A percentile compares a stretch with the other conserved stretches of the same genome.
Conservation (phyloP, 2,329 filamentous ascomycete genomes). For the Triangularia setosa region DNA sequence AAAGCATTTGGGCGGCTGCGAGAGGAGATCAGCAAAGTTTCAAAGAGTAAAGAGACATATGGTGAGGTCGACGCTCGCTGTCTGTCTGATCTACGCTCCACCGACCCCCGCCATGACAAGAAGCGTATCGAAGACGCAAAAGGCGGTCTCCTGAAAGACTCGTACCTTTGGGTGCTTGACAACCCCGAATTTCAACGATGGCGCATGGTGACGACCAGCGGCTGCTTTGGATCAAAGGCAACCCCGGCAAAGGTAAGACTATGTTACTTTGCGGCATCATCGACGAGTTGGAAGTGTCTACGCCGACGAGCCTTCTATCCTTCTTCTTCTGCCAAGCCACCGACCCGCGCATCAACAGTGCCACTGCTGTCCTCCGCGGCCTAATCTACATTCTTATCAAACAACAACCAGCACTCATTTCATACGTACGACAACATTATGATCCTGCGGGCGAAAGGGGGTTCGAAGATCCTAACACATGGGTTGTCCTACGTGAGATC, state of each 20-base stretch:
- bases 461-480: slow-evolving; percentile 39
- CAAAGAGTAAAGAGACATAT: no score
- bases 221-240: slow-evolving; percentile 20
- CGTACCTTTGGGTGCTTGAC: slow-evolving; percentile 36
- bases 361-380: slow-evolving; percentile 32
- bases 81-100: slow-evolving; percentile 1
- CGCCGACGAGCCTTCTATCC: not conserved
- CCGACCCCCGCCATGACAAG: slow-evolving; percentile 35
- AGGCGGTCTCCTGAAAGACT: slow-evolving; percentile 32
- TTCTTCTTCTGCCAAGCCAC: slow-evolving; percentile 34
- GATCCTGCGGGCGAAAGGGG: not conserved
- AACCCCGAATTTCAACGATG: slow-evolving; percentile 29
- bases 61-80: not conserved
- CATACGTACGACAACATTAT: slow-evolving; percentile 26
- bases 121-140: slow-evolving; percentile 34
- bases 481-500: slow-evolving; percentile 36
- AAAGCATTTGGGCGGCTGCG: slow-evolving; percentile 15
- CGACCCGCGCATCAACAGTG: slow-evolving; percentile 25
- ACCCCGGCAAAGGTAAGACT: slow-evolving; percentile 41
- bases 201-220: not conserved
- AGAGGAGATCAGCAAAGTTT: slow-evolving; percentile 8
- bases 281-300: slow-evolving; percentile 27
- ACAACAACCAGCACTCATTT: no score
- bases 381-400: slow-evolving; percentile 31
- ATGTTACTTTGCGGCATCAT: slow-evolving; percentile 41